phyloP scores from a whole-genome alignment of 2,329 filamentous ascomycete genomes.

The Leptographium radiaticola region DNA sequence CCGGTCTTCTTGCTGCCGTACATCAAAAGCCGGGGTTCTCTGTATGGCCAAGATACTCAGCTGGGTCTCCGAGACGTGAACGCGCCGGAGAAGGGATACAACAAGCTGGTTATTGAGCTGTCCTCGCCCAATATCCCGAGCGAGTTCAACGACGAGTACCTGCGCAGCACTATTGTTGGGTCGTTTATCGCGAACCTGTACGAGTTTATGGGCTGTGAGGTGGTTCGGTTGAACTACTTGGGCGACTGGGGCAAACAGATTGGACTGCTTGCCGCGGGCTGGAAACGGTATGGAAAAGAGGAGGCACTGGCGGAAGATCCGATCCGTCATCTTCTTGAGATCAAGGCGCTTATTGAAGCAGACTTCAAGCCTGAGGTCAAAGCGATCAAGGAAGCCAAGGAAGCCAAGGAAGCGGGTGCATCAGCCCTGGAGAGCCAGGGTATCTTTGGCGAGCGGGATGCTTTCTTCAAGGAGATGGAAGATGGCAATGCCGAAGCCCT shows the following conservation, averaged over 20 bases:
- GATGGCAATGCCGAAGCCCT: conserved; percentile 43
- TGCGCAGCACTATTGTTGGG: conserved; percentile 66
- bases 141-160: conserved; percentile 62
- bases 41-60: conserved; percentile 47
- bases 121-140: conserved; percentile 65
- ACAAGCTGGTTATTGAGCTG: conserved; percentile 54
- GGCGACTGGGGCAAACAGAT: conserved; percentile 71
- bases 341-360: conserved; percentile 57
- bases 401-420: conserved; percentile 31
- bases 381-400: conserved; percentile 36
- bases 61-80: conserved; percentile 40
- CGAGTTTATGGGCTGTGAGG: conserved; percentile 55
- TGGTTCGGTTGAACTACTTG: conserved; percentile 60
- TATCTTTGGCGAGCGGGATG: conserved; percentile 38
- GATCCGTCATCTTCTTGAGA: conserved; percentile 58
- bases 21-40: conserved; percentile 40
- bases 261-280: conserved; percentile 54
- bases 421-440: conserved; percentile 28
- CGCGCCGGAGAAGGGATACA: conserved; percentile 23
- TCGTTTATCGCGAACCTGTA: conserved; percentile 61
- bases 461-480: conserved; percentile 51
- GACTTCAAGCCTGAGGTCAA: conserved; percentile 51
- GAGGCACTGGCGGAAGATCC: conserved; percentile 44
- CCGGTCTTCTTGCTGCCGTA: conserved; percentile 43
- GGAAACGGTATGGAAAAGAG: conserved; percentile 55